Evolutionary conservation across 2,329 filamentous ascomycete genomes (phyloP), one percentile per base, ranked within the genome.

Genomic region (Dothideomycetes sp.): DNA sequence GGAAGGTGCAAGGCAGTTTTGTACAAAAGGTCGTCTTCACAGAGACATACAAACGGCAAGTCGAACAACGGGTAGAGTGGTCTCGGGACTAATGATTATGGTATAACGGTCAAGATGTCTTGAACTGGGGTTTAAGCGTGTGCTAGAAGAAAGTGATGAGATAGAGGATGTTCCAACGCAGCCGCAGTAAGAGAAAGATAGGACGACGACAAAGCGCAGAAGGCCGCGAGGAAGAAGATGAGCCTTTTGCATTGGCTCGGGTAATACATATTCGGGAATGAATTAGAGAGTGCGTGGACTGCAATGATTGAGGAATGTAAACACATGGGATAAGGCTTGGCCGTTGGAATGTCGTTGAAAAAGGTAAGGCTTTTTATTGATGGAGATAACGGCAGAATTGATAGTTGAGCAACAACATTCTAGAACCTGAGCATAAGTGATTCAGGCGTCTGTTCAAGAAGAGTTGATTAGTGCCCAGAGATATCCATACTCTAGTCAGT

Each of bases 221-320:
- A 17, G 24, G 10, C 15, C n/a, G 6, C 5, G 11, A 9, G 3
- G 20, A 19, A n/a, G n/a, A n/a, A n/a, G n/a, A n/a, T n/a, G n/a
- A n/a, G n/a, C n/a, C n/a, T n/a, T n/a, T n/a, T n/a, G n/a, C n/a
- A n/a, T n/a, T n/a, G n/a, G n/a, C n/a, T n/a, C n/a, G n/a, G n/a
- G n/a, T n/a, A n/a, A n/a, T n/a, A n/a, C n/a, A n/a, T n/a, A n/a
- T n/a, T n/a, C n/a, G n/a, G n/a, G n/a, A n/a, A n/a, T n/a, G n/a
- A n/a, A n/a, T n/a, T n/a, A 24, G 22, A 24, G 22, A 11, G 22
- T 7, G 7, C 15, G 19, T 20, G 16, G 33, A 11, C 23, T 19
- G 10, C 6, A n/a, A 12, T 8, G 15, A n/a, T 4, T n/a, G n/a
- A 33, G 37, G 37, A 41, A 41, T 41, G 37, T 41, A 41, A 41